Percentiles rank a stretch among this genome's conserved stretches.
These are phyloP conservation scores for Citrus cavaleriei DNA, from an alignment of 345 rosid species.

Conservation along the genomic window DNA sequence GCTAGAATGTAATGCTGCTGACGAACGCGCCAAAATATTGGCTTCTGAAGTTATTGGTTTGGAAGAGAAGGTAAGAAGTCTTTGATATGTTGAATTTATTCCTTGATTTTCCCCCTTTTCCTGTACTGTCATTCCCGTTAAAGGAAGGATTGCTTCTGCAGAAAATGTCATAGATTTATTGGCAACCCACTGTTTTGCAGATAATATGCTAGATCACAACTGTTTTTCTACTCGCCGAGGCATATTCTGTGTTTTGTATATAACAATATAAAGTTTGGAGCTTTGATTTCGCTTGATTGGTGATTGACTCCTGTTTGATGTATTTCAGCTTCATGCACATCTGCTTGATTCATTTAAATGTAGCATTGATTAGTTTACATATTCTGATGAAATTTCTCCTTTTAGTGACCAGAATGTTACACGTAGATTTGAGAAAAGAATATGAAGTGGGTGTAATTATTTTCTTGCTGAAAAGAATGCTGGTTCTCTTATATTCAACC, in stretches of 20 bases:
- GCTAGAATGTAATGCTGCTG: constrained; percentile 87
- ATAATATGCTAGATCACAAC: background rate
- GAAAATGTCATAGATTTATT: background rate
- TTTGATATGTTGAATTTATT: background rate
- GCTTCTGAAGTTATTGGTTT: constrained; percentile 97
- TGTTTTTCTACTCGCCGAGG: background rate
- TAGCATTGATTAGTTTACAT: background rate
- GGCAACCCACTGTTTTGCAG: background rate
- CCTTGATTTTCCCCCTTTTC: background rate
- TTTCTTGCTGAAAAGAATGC: background rate
- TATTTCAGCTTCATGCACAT: background rate
- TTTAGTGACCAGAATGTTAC: background rate
- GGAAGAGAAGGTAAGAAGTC: constrained; percentile 85
- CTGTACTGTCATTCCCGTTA: background rate
- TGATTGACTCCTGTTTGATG: background rate
- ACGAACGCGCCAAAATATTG: constrained; percentile 84
- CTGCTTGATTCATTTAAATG: constrained; percentile 20
- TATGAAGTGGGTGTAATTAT: background rate
- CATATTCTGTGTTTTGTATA: background rate
- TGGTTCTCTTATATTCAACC: background rate
- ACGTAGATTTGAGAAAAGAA: background rate
- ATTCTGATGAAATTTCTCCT: background rate
- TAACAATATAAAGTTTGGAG: background rate
- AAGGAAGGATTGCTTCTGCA: background rate
- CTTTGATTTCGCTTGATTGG: background rate